Evolutionary conservation across 192 early-diverging fungal genomes (phyloP).

Genomic region (Backusella liffmaniae): DNA sequence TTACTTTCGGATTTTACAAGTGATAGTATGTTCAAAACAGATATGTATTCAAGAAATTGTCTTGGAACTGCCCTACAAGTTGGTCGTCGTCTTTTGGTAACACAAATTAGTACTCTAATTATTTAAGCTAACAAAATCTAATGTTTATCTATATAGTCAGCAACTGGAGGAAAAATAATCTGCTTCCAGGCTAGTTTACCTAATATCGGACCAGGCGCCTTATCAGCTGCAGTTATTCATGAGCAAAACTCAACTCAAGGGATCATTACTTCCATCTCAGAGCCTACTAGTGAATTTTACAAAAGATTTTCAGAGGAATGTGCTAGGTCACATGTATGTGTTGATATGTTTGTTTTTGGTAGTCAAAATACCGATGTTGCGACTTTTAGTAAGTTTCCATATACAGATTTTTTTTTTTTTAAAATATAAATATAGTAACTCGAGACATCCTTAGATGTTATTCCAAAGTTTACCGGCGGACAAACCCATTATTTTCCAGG

Average conservation of each 20-base stretch:
- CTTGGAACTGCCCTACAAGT: constrained; percentile 70
- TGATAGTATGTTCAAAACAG: constrained; percentile 64
- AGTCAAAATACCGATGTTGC: constrained; percentile 70
- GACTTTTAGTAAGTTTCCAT: constrained; percentile 44
- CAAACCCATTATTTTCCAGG: constrained; percentile 71
- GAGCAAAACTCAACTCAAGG: constrained; percentile 37
- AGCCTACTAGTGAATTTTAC: constrained; percentile 69
- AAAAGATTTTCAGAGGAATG: constrained; percentile 78
- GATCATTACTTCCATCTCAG: constrained; percentile 48
- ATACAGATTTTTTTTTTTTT: constrained; percentile 18
- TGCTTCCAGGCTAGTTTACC: constrained; percentile 69
- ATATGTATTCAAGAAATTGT: constrained; percentile 40
- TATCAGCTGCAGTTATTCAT: constrained; percentile 42
- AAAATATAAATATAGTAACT: background rate
- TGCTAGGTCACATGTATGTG: constrained; percentile 66
- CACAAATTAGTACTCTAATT: background rate
- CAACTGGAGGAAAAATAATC: constrained; percentile 80
- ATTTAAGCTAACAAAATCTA: background rate
- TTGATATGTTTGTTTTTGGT: constrained; percentile 76
- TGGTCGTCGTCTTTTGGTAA: constrained; percentile 65
- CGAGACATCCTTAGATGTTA: constrained; percentile 21
- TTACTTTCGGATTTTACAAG: constrained; percentile 53
- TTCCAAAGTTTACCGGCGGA: constrained; percentile 75
- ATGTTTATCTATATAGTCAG: constrained; percentile 8
- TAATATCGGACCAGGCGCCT: constrained; percentile 62